Conservation (phyloP, 169 alveolate species). For the Babesia ovata region DNA sequence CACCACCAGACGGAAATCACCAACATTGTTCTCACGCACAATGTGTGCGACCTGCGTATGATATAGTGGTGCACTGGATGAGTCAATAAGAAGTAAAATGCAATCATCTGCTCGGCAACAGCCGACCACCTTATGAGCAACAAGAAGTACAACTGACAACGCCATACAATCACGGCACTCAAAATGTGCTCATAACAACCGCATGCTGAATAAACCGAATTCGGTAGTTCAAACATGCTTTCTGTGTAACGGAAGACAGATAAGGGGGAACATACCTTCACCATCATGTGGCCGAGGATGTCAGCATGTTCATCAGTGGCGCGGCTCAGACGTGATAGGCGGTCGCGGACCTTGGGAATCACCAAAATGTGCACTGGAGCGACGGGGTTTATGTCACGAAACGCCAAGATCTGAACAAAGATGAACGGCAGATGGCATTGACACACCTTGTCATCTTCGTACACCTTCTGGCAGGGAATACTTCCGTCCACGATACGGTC, state of each 20-base stretch:
- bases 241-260: neutral
- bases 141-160: too few relatives aligned
- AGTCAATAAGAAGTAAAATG: neutral
- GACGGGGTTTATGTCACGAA: conserved; percentile 89
- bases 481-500: conserved; percentile 56
- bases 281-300: conserved; percentile 88
- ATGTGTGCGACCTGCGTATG: conserved; percentile 78
- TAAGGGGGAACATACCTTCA: conserved; percentile 63
- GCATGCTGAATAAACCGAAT: too few relatives aligned
- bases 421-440: neutral
- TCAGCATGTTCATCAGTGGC: conserved; percentile 85
- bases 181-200: too few relatives aligned
- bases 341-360: conserved; percentile 88
- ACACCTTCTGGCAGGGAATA: conserved; percentile 66
- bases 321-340: conserved; percentile 84
- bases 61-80: neutral
- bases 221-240: too few relatives aligned
- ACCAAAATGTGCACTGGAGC: conserved; percentile 92
- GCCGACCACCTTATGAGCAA: too few relatives aligned
- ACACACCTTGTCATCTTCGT: conserved; percentile 67
- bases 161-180: too few relatives aligned
- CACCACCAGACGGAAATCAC: conserved; percentile 90
- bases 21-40: conserved; percentile 80
- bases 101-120: too few relatives aligned
- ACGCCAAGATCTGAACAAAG: conserved; percentile 80